These are phyloP conservation scores for Akebia trifoliata DNA, from an alignment of 164 flowering plant species.

Conservation along the genomic window DNA sequence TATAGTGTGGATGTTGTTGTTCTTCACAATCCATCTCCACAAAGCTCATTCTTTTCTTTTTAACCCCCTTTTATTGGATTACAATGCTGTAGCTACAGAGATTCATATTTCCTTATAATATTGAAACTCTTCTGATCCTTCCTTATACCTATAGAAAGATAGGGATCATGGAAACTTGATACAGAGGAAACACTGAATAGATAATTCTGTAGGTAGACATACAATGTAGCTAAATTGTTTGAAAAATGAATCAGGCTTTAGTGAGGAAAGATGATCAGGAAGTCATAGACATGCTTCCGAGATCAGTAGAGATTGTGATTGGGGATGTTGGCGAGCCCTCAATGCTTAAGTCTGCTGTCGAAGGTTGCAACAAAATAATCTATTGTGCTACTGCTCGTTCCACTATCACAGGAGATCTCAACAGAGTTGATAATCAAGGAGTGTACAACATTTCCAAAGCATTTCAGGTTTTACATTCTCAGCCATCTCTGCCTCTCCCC, in stretches of 20 bases:
- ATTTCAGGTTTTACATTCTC: slow-evolving; percentile 54
- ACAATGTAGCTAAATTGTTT: no score
- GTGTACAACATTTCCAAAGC: slow-evolving; percentile 86
- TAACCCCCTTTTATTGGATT: no score
- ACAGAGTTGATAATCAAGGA: slow-evolving; percentile 81
- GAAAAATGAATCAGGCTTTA: slow-evolving; percentile 49
- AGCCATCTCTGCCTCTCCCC: neutral
- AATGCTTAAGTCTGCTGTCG: slow-evolving; percentile 58
- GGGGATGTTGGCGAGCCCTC: slow-evolving; percentile 98
- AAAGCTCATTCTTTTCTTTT: no score
- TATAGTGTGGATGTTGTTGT: no score
- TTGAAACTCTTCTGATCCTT: no score
- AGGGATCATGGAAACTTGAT: no score
- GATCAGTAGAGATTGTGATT: slow-evolving; percentile 73
- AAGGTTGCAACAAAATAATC: slow-evolving; percentile 86
- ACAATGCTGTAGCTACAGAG: no score
- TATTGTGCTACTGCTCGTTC: slow-evolving; percentile 99
- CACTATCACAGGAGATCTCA: slow-evolving; percentile 81
- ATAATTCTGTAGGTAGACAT: no score
- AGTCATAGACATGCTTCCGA: slow-evolving; percentile 76
- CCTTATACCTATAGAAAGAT: no score
- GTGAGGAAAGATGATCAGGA: slow-evolving; percentile 71
- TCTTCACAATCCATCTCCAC: no score
- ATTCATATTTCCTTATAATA: no score
- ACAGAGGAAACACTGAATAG: no score